These are phyloP conservation scores for Arachnopeziza araneosa DNA, from an alignment of 2,329 filamentous ascomycete species.

Conservation along the genomic window DNA sequence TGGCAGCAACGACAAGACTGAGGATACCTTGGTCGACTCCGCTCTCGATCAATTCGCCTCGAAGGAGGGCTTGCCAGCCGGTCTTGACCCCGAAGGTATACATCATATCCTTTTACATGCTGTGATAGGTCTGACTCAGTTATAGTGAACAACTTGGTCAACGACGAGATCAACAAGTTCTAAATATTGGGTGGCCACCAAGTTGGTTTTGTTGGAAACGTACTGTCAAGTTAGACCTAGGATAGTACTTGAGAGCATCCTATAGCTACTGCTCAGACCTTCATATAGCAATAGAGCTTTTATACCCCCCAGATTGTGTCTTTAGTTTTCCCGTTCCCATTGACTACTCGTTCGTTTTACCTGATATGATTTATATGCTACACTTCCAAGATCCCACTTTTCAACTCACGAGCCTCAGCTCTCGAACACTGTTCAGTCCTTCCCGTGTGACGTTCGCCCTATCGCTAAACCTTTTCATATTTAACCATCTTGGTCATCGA, in stretches of 20 bases:
- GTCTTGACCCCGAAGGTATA: constrained; percentile 25
- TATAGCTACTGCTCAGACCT: neutral
- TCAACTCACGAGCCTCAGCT: too few relatives aligned
- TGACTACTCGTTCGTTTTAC: neutral
- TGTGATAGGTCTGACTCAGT: neutral
- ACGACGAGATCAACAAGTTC: constrained; percentile 32
- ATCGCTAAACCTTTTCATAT: too few relatives aligned
- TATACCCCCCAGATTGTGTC: neutral
- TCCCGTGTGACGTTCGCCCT: too few relatives aligned
- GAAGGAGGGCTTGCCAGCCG: constrained; percentile 31
- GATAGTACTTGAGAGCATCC: neutral
- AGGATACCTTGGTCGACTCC: constrained; percentile 32
- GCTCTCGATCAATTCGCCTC: constrained; percentile 30
- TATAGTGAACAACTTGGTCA: constrained; percentile 32
- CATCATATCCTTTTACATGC: neutral
- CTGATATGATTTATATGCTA: neutral
- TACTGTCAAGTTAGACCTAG: neutral
- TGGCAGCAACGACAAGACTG: constrained; percentile 25
- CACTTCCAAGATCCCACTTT: neutral
- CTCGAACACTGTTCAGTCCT: too few relatives aligned
- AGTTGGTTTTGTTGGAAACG: neutral
- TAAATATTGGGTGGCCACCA: neutral
- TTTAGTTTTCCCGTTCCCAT: neutral
- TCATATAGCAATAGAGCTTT: neutral
- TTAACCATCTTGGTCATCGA: too few relatives aligned